Conservation (phyloP, 495 filamentous ascomycete genomes). For the Corynascus novoguineensis region DNA sequence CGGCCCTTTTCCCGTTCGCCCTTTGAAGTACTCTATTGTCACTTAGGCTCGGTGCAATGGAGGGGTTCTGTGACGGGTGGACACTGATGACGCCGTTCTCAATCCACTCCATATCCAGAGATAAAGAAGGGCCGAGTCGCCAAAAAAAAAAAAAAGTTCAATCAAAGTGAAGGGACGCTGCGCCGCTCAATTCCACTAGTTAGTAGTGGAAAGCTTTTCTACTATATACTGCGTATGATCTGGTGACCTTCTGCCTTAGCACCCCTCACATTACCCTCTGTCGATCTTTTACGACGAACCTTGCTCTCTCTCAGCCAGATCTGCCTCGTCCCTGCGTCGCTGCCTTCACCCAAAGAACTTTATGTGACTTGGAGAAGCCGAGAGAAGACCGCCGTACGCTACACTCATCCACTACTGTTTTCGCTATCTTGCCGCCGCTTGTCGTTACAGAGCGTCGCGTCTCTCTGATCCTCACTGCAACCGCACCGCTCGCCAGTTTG, state of each 20-base stretch:
- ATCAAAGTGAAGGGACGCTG: not conserved
- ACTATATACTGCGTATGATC: not conserved
- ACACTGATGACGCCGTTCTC: constrained; percentile 16
- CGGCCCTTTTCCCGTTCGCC: constrained; percentile 17
- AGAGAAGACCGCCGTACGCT: not conserved
- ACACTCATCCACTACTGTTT: not conserved
- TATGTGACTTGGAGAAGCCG: not conserved
- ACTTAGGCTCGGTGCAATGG: constrained; percentile 9
- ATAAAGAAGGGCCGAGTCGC: not conserved
- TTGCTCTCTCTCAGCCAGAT: not conserved
- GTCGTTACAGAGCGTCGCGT: not conserved
- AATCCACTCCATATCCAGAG: not conserved
- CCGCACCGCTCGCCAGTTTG: constrained; percentile 8
- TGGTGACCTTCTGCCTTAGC: not conserved
- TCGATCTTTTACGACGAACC: not conserved
- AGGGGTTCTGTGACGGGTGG: constrained; percentile 5
- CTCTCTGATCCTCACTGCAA: constrained; percentile 6
- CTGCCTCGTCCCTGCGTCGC: not conserved
- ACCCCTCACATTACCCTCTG: not conserved
- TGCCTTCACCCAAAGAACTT: not conserved
- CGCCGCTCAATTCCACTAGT: not conserved
- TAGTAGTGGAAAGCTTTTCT: not conserved
- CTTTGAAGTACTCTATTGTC: constrained; percentile 18
- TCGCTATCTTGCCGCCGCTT: not conserved
- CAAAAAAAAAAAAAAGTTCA: constrained; percentile 1